These are phyloP conservation scores for Fusarium azukiicola DNA, from an alignment of 2,329 filamentous ascomycete species.

Conservation along the genomic window DNA sequence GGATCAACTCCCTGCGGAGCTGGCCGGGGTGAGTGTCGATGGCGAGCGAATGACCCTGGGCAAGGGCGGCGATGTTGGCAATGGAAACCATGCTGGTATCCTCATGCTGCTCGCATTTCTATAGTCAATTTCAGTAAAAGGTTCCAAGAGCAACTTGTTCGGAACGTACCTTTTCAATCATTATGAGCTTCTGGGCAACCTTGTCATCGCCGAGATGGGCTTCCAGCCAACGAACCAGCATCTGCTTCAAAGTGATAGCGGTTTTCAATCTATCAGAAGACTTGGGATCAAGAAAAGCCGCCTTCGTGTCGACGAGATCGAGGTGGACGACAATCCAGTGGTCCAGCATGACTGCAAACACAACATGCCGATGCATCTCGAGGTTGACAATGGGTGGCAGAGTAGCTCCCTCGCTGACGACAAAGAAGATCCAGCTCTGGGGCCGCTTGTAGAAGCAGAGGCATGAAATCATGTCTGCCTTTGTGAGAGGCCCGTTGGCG, in stretches of 20 bases:
- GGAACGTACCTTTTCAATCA: neutral
- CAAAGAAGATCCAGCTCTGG: neutral
- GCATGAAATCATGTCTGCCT: neutral
- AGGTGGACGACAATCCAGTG: neutral
- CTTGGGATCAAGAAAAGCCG: neutral
- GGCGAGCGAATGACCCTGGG: neutral
- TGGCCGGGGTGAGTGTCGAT: neutral
- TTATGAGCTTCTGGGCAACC: neutral
- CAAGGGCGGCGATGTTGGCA: neutral
- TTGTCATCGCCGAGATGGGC: neutral
- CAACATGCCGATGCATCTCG: neutral
- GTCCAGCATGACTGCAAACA: neutral
- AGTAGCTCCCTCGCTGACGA: neutral
- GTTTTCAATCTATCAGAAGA: neutral
- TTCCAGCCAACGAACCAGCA: neutral
- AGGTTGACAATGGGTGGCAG: neutral
- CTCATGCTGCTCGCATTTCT: neutral
- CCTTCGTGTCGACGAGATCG: neutral
- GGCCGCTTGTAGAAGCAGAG: neutral
- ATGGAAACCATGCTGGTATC: neutral
- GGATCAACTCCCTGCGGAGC: neutral
- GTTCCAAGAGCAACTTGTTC: neutral
- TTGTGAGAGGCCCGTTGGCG: neutral
- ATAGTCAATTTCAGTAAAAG: neutral
- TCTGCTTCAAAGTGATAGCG: neutral